Evolutionary conservation across 2,329 filamentous ascomycete genomes (phyloP), one percentile per base, ranked within the genome.

Genomic region (Aotearoamyces nothofagi): DNA sequence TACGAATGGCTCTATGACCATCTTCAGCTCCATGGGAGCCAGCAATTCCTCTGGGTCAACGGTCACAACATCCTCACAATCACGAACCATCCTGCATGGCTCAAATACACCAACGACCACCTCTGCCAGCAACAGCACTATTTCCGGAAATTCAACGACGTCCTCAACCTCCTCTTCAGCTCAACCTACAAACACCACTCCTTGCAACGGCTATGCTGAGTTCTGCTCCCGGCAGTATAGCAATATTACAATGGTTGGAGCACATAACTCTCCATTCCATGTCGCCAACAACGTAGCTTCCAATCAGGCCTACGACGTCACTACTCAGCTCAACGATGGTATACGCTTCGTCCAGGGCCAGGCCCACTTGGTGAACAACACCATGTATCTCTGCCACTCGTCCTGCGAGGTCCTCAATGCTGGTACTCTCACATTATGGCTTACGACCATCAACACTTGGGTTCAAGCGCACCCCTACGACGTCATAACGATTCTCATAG

Each of bases 221-320:
- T 69, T 86, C 42, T 87, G 80, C 56, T 55, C 53, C 5, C 67
- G 78, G 34, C 72, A 69, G 39, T 87, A 82, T 54, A 71, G 74
- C 61, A 84, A 86, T 51, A 73, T 87, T 51, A 83, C 78, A 33
- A 61, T 77, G 41, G 65, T 87, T 2, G 72, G 66, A 12, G 71
- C 73, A 15, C 80, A 87, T 56, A 87, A 87, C 57, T 79, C 76
- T 30, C 78, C 78, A n/a, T 87, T 87, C 48, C 63, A 72, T 27
- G 58, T 65, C 7, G 50, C 61, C 14, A 76, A 76, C 40, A 83
- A 78, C 48, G 65, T 75, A 8, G 79, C 72, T n/a, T 66, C 76
- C 32, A 87, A 87, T 52, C 80, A 87, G 53, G 58, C 61, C 17
- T 60, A 77, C 27, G 53, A 60, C 14, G 78, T 86, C 30, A 61